phyloP scores from a whole-genome alignment of 2,329 filamentous ascomycete species.

The Pseudopithomyces chartarum region DNA sequence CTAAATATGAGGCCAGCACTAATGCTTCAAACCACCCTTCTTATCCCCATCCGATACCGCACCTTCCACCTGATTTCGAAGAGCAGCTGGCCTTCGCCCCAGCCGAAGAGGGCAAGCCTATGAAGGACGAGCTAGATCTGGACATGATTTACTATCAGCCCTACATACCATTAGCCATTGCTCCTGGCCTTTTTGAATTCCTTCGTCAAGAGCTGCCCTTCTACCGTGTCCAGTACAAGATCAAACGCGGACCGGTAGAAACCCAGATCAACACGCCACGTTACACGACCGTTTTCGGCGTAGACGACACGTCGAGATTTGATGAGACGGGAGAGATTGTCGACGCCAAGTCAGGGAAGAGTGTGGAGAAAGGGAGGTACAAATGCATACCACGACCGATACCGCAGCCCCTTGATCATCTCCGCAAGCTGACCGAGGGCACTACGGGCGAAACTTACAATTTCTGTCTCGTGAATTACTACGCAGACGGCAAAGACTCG shows the following conservation, averaged over 20 bases:
- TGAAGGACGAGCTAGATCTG: constrained; percentile 71
- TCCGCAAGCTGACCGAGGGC: constrained; percentile 67
- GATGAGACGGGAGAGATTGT: constrained; percentile 38
- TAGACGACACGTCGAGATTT: constrained; percentile 69
- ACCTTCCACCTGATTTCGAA: constrained; percentile 52
- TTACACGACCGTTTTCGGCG: constrained; percentile 66
- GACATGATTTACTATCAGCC: constrained; percentile 78
- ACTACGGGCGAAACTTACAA: constrained; percentile 73
- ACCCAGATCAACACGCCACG: constrained; percentile 67
- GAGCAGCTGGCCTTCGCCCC: constrained; percentile 53
- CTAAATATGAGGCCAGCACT: constrained; percentile 37
- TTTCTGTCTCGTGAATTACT: constrained; percentile 83
- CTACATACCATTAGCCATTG: constrained; percentile 64
- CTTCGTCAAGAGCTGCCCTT: constrained; percentile 74
- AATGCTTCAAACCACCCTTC: constrained; percentile 51
- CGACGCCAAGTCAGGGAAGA: constrained; percentile 50
- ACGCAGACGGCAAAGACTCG: constrained; percentile 75
- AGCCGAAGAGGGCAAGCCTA: constrained; percentile 57
- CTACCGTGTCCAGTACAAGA: constrained; percentile 75
- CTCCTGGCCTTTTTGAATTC: constrained; percentile 69
- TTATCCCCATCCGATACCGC: constrained; percentile 59
- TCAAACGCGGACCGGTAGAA: constrained; percentile 67
- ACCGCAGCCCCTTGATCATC: constrained; percentile 68
- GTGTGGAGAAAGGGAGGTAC: constrained; percentile 55
- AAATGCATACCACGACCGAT: constrained; percentile 70